Conservation (phyloP, 2,329 filamentous ascomycete genomes). For the Periconia digitata region DNA sequence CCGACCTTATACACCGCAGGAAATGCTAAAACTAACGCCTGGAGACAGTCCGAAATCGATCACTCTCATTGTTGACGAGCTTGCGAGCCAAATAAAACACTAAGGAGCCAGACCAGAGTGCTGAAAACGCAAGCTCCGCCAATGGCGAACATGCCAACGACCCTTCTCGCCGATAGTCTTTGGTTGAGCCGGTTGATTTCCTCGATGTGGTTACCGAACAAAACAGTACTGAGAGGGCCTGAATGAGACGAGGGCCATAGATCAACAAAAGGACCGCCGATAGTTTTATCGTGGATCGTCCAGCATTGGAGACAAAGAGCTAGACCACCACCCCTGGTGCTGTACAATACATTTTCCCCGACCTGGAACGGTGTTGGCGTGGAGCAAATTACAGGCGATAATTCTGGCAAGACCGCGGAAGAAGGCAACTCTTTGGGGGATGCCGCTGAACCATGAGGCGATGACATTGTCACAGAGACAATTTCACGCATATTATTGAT, state of each 20-base stretch:
- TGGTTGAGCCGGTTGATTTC: not conserved
- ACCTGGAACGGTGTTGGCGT: not conserved
- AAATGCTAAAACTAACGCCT: not conserved
- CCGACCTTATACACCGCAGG: not conserved
- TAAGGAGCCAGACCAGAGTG: not conserved
- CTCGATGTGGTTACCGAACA: not conserved
- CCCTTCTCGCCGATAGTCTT: not conserved
- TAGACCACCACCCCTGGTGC: not conserved
- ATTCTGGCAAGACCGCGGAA: not conserved
- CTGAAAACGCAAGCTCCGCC: not conserved
- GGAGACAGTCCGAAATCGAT: not conserved
- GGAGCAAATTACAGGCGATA: not conserved
- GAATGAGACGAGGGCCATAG: not conserved
- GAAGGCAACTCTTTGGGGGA: not conserved
- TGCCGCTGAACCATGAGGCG: not conserved
- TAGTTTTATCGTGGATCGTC: not conserved
- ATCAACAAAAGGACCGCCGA: not conserved
- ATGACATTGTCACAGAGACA: not conserved
- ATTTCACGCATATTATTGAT: not conserved
- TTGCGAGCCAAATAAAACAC: not conserved
- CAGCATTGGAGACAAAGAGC: conserved; percentile 1
- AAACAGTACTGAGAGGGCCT: not conserved
- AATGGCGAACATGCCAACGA: not conserved
- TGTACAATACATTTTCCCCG: not conserved
- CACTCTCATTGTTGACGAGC: not conserved